These are phyloP conservation scores for Pythium coloratum DNA, from an alignment of 352 stramenopile species.

Conservation along the genomic window DNA sequence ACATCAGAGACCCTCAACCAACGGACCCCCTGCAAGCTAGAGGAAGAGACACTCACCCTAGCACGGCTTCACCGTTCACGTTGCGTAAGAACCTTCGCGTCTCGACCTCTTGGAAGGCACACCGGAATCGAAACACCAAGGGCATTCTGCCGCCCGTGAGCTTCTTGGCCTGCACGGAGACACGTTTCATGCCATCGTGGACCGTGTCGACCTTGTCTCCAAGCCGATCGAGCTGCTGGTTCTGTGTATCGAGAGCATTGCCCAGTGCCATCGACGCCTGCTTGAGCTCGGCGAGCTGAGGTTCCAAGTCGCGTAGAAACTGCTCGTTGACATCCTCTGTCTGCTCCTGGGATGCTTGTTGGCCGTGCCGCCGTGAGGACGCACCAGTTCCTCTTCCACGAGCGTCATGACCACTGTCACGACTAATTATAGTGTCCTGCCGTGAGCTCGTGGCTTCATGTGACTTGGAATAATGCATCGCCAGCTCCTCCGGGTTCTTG, in stretches of 20 bases:
- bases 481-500: slow-evolving; percentile 50
- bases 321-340: slow-evolving; percentile 36
- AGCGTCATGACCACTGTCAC: not conserved
- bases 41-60: slow-evolving; percentile 69
- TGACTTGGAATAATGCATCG: slow-evolving; percentile 52
- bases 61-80: slow-evolving; percentile 50
- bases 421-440: not conserved
- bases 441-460: slow-evolving; percentile 32
- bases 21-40: too few species aligned
- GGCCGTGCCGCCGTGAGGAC: not conserved
- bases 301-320: slow-evolving; percentile 55
- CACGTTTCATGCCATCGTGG: slow-evolving; percentile 69
- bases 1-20: too few species aligned
- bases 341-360: slow-evolving; percentile 2
- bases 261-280: slow-evolving; percentile 60
- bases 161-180: slow-evolving; percentile 63
- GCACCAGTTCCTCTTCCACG: not conserved
- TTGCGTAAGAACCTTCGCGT: slow-evolving; percentile 57
- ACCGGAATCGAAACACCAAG: slow-evolving; percentile 61
- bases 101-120: slow-evolving; percentile 63
- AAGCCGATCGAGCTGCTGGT: slow-evolving; percentile 57
- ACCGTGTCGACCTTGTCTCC: slow-evolving; percentile 64
- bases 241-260: slow-evolving; percentile 61
- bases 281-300: slow-evolving; percentile 67
- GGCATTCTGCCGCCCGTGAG: slow-evolving; percentile 40